Evolutionary conservation across 371 early-diverging fungal genomes (phyloP), one percentile per base, ranked within the genome.

Genomic region (Mortierella sp.): DNA sequence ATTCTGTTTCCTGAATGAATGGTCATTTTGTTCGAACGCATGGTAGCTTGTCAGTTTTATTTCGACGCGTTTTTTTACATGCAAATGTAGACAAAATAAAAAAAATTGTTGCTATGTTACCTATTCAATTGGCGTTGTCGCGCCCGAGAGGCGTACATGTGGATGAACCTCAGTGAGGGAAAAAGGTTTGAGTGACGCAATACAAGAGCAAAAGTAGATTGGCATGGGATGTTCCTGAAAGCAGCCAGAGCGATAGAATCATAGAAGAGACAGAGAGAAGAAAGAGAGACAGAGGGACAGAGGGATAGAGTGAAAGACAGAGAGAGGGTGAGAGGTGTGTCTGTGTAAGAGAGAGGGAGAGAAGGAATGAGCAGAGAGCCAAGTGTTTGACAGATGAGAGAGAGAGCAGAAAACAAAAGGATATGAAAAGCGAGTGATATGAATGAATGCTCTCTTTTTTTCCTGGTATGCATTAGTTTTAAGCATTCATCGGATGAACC

Each of bases 361-460:
- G 48, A 50, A 50, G 24, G 50, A n/a, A n/a, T n/a, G n/a, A n/a
- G 24, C 22, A 50, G n/a, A 9, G 55, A 55, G 55, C 53, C 26
- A 29, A 31, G 55, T 13, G 55, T 5, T 3, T 34, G 39, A 55
- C n/a, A n/a, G n/a, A n/a, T n/a, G 19, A 6, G 14, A 55, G 55
- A 26, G 43, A 11, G 43, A 43, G 16, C 7, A 22, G 47, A 47
- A 22, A 16, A 61, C 19, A 2, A 61, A 31, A n/a, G n/a, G n/a
- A 61, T 61, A 61, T 37, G 61, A 61, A 61, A n/a, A 34, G 34
- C 61, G 55, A 53, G 55, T 22, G 61, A 61, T 61, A 61, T 61
- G 61, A 61, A 61, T 34, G 61, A 61, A 61, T 34, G 61, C 61
- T 34, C 58, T 19, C 19, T 58, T 31, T 34, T 53, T 58, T 58